Conservation (phyloP, 345 rosid genomes). For the Arabis alpina region DNA sequence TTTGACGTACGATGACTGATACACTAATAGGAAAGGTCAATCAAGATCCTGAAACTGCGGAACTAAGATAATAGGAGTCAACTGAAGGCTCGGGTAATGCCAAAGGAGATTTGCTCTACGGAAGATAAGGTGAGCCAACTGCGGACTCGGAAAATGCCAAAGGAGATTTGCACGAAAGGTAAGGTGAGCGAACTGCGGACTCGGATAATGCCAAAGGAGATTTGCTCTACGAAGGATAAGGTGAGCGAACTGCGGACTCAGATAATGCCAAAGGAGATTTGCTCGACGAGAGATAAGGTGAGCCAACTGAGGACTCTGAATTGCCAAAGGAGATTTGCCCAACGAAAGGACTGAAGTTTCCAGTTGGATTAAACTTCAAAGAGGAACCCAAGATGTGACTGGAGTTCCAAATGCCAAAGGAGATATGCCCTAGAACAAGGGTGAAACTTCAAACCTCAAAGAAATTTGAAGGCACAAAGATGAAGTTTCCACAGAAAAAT, state of each 20-base stretch:
- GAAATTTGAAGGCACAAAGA: constrained; percentile 25
- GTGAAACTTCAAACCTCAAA: constrained; percentile 38
- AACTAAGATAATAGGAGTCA: constrained; percentile 38
- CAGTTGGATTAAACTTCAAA: constrained; percentile 40
- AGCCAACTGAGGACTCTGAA: constrained; percentile 45
- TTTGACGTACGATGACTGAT: background rate
- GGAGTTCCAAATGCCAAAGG: constrained; percentile 50
- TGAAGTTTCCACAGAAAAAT: constrained; percentile 38
- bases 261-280: constrained; percentile 53
- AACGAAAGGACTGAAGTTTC: constrained; percentile 46
- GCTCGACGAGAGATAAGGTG: constrained; percentile 46
- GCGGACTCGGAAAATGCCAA: constrained; percentile 46
- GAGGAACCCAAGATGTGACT: constrained; percentile 36
- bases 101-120: constrained; percentile 59
- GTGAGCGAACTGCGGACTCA: constrained; percentile 43
- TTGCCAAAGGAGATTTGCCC: constrained; percentile 62
- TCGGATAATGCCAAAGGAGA: constrained; percentile 56
- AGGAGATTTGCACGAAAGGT: constrained; percentile 56
- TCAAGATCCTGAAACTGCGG: constrained; percentile 15
- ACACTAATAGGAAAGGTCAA: constrained; percentile 18
- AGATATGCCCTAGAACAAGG: constrained; percentile 52
- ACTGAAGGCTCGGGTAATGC: constrained; percentile 44
- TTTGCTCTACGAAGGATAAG: constrained; percentile 48
- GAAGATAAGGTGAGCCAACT: constrained; percentile 44
- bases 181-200: constrained; percentile 43